Conservation (phyloP, 2,329 filamentous ascomycete genomes). For the Xylariaceae sp. region DNA sequence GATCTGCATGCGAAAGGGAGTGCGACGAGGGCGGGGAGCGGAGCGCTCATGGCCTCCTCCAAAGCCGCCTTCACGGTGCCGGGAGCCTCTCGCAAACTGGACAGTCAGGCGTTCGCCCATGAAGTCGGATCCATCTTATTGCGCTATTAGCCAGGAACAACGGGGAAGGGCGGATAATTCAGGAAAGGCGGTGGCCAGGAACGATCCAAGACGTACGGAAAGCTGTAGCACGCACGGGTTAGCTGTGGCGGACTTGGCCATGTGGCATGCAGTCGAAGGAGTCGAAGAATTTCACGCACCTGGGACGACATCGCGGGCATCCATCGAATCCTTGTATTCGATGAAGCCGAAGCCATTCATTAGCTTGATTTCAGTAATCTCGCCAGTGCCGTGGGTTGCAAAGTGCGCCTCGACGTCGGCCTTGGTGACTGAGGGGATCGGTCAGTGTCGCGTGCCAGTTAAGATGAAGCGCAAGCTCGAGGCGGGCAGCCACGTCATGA, state of each 20-base stretch:
- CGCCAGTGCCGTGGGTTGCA: slow-evolving; percentile 89
- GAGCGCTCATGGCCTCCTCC: slow-evolving; percentile 51
- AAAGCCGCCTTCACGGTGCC: slow-evolving; percentile 44
- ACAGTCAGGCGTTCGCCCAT: slow-evolving; percentile 97
- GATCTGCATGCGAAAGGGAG: slow-evolving; percentile 94
- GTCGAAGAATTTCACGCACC: slow-evolving; percentile 54
- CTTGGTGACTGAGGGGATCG: slow-evolving; percentile 59
- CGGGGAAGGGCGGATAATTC: slow-evolving; percentile 16
- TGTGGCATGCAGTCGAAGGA: slow-evolving; percentile 2
- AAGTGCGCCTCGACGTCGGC: slow-evolving; percentile 96
- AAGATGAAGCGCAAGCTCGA: not conserved
- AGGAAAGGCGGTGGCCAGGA: slow-evolving; percentile 30
- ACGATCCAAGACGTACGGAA: slow-evolving; percentile 52
- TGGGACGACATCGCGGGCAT: slow-evolving; percentile 96
- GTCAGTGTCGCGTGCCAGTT: slow-evolving; percentile 4
- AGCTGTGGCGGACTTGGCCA: slow-evolving; percentile 14
- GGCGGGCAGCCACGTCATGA: slow-evolving; percentile 10
- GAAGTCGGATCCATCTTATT: slow-evolving; percentile 88
- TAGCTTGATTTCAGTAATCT: slow-evolving; percentile 98
- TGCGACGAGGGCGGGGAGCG: slow-evolving; percentile 79
- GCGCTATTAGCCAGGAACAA: slow-evolving; percentile 34
- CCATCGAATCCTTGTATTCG: slow-evolving; percentile 97
- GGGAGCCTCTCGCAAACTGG: slow-evolving; percentile 90
- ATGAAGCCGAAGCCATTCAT: slow-evolving; percentile 99
- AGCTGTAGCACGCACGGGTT: slow-evolving; percentile 38